Evolutionary conservation across 768 basidiomycete genomes (phyloP).

Genomic region (Kwoniella europaea): DNA sequence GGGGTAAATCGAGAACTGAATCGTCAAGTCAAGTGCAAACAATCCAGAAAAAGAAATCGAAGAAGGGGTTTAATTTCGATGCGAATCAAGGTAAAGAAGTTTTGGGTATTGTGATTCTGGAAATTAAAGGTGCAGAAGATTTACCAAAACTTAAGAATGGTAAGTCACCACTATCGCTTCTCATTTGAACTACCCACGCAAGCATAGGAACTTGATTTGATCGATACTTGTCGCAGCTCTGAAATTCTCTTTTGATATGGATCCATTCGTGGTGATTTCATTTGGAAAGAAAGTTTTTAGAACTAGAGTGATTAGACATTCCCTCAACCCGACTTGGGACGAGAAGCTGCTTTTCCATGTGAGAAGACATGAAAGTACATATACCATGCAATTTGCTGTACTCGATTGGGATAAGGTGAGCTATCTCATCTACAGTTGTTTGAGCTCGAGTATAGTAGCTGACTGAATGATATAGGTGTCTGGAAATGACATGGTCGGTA

Average conservation of each 20-base stretch:
- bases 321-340: conserved; percentile 84
- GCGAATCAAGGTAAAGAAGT: conserved; percentile 74
- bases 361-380: conserved; percentile 78
- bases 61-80: conserved; percentile 65
- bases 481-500: conserved; percentile 84
- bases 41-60: conserved; percentile 54
- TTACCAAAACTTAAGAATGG: conserved; percentile 85
- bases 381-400: conserved; percentile 77
- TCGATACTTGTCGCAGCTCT: conserved; percentile 44
- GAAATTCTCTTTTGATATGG: conserved; percentile 73
- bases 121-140: conserved; percentile 81
- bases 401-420: conserved; percentile 92
- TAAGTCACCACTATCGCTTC: conserved; percentile 61
- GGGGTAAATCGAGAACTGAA: conserved; percentile 23
- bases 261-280: conserved; percentile 92
- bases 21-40: conserved; percentile 41
- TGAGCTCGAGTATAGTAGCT: not conserved
- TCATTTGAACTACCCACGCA: too few species aligned
- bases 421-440: too few species aligned
- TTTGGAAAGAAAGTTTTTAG: conserved; percentile 98
- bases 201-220: too few species aligned
- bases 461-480: conserved; percentile 37
- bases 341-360: conserved; percentile 97
- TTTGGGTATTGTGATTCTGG: conserved; percentile 91
- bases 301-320: conserved; percentile 62